A percentile compares a stretch with the other conserved stretches of the same genome.
These are phyloP conservation scores for Lachancea thermotolerans DNA, from an alignment of 805 yeast species.

Conservation along the genomic window DNA sequence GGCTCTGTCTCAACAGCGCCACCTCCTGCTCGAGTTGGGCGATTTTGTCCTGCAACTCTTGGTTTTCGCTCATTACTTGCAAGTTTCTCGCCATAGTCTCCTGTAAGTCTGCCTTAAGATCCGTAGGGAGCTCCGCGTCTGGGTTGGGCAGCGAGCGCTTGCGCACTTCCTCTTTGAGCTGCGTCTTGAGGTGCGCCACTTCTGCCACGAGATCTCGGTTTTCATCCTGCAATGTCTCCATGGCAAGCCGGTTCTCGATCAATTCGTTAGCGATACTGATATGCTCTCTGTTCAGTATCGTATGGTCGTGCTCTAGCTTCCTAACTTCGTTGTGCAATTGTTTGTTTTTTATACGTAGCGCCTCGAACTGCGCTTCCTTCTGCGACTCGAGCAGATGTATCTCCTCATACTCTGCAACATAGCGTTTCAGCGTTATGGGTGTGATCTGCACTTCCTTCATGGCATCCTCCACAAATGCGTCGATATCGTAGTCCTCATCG, in stretches of 20 bases:
- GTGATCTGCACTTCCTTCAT: slow-evolving; percentile 56
- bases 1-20: background rate
- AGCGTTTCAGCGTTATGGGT: slow-evolving; percentile 67
- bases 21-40: slow-evolving; percentile 36
- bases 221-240: slow-evolving; percentile 72
- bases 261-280: slow-evolving; percentile 80
- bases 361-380: slow-evolving; percentile 55
- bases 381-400: slow-evolving; percentile 62
- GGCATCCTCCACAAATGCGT: slow-evolving; percentile 72
- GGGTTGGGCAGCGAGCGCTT: slow-evolving; percentile 29
- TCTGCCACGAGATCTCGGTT: slow-evolving; percentile 50
- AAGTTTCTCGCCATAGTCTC: slow-evolving; percentile 53
- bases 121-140: slow-evolving; percentile 33
- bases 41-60: slow-evolving; percentile 48
- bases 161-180: slow-evolving; percentile 31
- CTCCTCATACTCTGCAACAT: slow-evolving; percentile 66
- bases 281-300: slow-evolving; percentile 72
- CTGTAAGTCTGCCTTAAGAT: slow-evolving; percentile 46
- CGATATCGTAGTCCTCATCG: slow-evolving; percentile 48
- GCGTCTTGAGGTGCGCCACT: slow-evolving; percentile 41
- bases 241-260: slow-evolving; percentile 67
- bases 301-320: slow-evolving; percentile 61
- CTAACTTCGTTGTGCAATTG: slow-evolving; percentile 66
- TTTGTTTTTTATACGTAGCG: slow-evolving; percentile 61
- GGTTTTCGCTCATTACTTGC: slow-evolving; percentile 60